Conservation (phyloP, 306 rosid species). For the Cucumis hystrix region DNA sequence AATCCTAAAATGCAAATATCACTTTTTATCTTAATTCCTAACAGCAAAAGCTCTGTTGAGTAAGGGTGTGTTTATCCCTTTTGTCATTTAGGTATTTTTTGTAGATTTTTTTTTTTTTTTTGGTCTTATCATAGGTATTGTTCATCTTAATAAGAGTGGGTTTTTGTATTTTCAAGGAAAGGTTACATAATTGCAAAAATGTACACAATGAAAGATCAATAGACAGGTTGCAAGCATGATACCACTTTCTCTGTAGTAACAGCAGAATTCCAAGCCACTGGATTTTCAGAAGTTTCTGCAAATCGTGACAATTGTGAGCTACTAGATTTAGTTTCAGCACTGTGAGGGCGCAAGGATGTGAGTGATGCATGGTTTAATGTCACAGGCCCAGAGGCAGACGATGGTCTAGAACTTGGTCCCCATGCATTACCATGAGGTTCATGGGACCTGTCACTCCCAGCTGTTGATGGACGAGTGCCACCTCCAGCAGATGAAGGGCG, state of each 20-base stretch:
- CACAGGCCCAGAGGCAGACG: slow-evolving; percentile 81
- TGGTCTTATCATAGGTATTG: neutral
- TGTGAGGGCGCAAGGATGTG: slow-evolving; percentile 72
- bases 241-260: slow-evolving; percentile 81
- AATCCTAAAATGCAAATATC: neutral
- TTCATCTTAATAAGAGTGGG: neutral
- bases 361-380: slow-evolving; percentile 59
- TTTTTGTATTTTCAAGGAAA: neutral
- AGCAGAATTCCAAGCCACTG: slow-evolving; percentile 66
- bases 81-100: neutral
- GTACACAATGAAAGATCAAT: neutral
- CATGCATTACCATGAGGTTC: slow-evolving; percentile 45
- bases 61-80: neutral
- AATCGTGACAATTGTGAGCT: slow-evolving; percentile 92
- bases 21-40: neutral
- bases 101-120: neutral
- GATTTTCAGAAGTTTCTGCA: slow-evolving; percentile 69
- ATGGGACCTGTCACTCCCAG: slow-evolving; percentile 73
- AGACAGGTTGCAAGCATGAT: slow-evolving; percentile 8
- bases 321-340: slow-evolving; percentile 96
- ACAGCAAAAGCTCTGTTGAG: neutral
- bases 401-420: slow-evolving; percentile 88
- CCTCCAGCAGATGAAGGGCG: slow-evolving; percentile 92
- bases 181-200: neutral
- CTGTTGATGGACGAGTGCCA: slow-evolving; percentile 86